Evolutionary conservation across 2,329 filamentous ascomycete genomes (phyloP), one percentile per base, ranked within the genome.

Genomic region (Ceratocystis diversiconidia): DNA sequence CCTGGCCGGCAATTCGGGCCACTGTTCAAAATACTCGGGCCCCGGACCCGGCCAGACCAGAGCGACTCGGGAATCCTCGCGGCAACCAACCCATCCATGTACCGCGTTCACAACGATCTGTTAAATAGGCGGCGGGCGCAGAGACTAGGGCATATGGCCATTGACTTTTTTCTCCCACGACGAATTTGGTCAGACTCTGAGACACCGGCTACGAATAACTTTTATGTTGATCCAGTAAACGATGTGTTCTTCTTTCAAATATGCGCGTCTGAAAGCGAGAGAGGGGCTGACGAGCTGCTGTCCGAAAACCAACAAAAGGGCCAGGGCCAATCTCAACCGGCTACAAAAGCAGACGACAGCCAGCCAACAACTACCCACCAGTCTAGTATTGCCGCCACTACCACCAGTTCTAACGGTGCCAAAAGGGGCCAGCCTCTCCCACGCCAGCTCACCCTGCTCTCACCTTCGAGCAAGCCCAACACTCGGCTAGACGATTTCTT

Each of bases 71-170:
- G 52, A 25, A 57, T 57, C 8, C 52, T 57, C 12, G 52, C 52
- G 10, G 52, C 52, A 17, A 57, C 52, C 52, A 57, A 57, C 17
- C 52, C 52, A 19, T 57, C 52, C 25, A 57, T 57, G 52, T 57
- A 57, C 15, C 52, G 52, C 52, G 52, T 57, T 12, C 52, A 57
- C 28, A 57, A 57, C 25, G 52, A 57, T 57, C 10, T 57, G 12
- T 15, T 57, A 8, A 57, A 57, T 30, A 32, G 52, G 17, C 12
- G 52, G 6, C 22, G 28, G 12, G 52, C 52, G 1, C 52, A 57
- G 28, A 57, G 28, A 57, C 52, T 57, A 6, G 52, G 52, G 6
- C 52, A 57, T 12, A 15, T 32, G 25, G 22, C 52, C 10, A 57
- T 57, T 5, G 28, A 32, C 12, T 57, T 57, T 32, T 57, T 57